These are phyloP conservation scores for Przewalskia tangutica DNA, from an alignment of 257 asterid genomes.

Conservation along the genomic window DNA sequence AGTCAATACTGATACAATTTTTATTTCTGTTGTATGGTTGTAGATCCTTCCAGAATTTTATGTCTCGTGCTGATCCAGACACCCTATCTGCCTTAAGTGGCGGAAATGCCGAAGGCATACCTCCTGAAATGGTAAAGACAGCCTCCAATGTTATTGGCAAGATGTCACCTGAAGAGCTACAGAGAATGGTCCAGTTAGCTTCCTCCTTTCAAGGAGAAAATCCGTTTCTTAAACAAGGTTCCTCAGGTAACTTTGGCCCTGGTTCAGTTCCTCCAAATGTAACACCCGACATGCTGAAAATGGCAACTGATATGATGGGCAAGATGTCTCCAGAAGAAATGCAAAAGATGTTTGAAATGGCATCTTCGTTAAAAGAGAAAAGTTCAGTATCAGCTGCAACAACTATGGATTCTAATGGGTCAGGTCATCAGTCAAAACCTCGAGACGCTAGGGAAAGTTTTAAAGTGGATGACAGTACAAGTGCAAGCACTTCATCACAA, in stretches of 20 bases:
- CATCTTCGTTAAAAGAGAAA: slow-evolving; percentile 62
- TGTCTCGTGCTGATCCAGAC: slow-evolving; percentile 72
- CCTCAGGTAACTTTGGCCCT: slow-evolving; percentile 27
- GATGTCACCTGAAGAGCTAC: slow-evolving; percentile 91
- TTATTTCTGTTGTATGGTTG: slow-evolving; percentile 10
- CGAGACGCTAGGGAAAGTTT: slow-evolving; percentile 22
- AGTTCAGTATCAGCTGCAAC: slow-evolving; percentile 33
- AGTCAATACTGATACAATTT: not conserved
- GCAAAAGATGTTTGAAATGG: slow-evolving; percentile 61
- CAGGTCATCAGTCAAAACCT: slow-evolving; percentile 19
- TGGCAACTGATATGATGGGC: slow-evolving; percentile 80
- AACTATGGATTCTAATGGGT: slow-evolving; percentile 24
- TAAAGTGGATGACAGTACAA: slow-evolving; percentile 18
- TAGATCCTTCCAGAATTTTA: slow-evolving; percentile 78
- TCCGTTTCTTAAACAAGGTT: slow-evolving; percentile 29
- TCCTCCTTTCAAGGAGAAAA: slow-evolving; percentile 64
- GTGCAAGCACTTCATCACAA: slow-evolving; percentile 41
- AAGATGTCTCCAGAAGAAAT: slow-evolving; percentile 86
- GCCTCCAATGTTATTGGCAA: slow-evolving; percentile 61
- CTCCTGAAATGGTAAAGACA: slow-evolving; percentile 83
- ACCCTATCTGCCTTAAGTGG: slow-evolving; percentile 64
- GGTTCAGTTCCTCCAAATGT: slow-evolving; percentile 46
- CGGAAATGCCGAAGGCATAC: slow-evolving; percentile 59
- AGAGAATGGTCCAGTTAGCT: slow-evolving; percentile 66
- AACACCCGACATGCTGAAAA: slow-evolving; percentile 80